These are phyloP conservation scores for Dioscorea dumetorum DNA, from an alignment of 106 monocot species.

Conservation along the genomic window DNA sequence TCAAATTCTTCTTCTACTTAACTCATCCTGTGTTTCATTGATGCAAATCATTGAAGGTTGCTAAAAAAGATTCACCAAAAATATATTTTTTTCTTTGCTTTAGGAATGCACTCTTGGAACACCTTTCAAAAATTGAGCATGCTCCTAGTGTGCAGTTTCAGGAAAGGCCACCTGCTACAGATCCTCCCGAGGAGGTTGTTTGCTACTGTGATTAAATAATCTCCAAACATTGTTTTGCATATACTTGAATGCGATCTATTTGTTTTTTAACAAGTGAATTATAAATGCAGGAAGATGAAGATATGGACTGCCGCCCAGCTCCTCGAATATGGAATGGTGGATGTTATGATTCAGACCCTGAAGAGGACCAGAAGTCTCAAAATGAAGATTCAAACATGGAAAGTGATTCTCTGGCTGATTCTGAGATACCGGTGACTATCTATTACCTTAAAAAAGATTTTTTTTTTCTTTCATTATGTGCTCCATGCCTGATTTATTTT, in stretches of 20 bases:
- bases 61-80: not conserved
- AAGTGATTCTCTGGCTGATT: no score
- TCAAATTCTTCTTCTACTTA: no score
- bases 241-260: no score
- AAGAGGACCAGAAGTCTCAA: slow-evolving; percentile 12
- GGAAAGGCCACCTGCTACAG: slow-evolving; percentile 30
- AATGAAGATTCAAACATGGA: not conserved
- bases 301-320: slow-evolving; percentile 18
- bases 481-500: no score
- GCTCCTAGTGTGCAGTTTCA: slow-evolving; percentile 36
- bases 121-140: slow-evolving; percentile 34
- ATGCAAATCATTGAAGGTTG: no score
- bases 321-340: slow-evolving; percentile 31
- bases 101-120: slow-evolving; percentile 33
- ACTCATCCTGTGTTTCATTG: no score
- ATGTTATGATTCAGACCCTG: slow-evolving; percentile 27
- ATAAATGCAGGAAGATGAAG: slow-evolving; percentile 26
- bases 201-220: no score
- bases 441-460: no score
- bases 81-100: slow-evolving; percentile 4
- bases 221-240: no score
- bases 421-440: no score
- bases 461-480: no score
- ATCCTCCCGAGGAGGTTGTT: slow-evolving; percentile 25
- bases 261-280: no score